phyloP scores from a whole-genome alignment of 345 rosid species.

The Salix dunnii region DNA sequence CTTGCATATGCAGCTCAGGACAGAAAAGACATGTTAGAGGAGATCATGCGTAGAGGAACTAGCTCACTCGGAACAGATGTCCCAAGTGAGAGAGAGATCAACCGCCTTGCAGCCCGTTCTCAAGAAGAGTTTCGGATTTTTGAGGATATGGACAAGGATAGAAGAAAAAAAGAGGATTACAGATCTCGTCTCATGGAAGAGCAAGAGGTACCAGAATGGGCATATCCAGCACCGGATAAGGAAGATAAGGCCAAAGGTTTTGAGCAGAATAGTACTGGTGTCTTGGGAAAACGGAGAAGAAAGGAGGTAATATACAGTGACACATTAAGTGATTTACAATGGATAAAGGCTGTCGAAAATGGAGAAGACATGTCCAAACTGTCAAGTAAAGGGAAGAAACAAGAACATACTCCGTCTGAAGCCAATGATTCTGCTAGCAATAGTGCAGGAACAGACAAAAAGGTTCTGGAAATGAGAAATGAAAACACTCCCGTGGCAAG shows the following conservation, averaged over 20 bases:
- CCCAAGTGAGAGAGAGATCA: slow-evolving; percentile 99
- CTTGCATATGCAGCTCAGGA: slow-evolving; percentile 72
- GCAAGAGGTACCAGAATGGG: slow-evolving; percentile 98
- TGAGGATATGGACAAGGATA: slow-evolving; percentile 93
- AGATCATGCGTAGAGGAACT: slow-evolving; percentile 95
- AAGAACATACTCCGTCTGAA: slow-evolving; percentile 36
- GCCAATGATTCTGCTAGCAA: slow-evolving; percentile 35
- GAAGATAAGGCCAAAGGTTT: slow-evolving; percentile 55
- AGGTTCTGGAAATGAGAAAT: slow-evolving; percentile 22
- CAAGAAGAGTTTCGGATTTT: slow-evolving; percentile 87
- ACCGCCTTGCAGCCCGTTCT: slow-evolving; percentile 86
- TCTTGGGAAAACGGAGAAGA: slow-evolving; percentile 75
- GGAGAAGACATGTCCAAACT: slow-evolving; percentile 65
- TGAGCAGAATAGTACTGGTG: slow-evolving; percentile 40
- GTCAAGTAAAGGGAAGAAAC: slow-evolving; percentile 47
- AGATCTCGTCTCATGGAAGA: slow-evolving; percentile 91
- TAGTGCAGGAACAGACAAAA: slow-evolving; percentile 37
- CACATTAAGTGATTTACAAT: slow-evolving; percentile 74
- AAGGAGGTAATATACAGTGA: slow-evolving; percentile 78
- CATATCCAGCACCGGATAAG: slow-evolving; percentile 51
- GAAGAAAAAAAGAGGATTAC: slow-evolving; percentile 78
- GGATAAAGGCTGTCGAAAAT: slow-evolving; percentile 92
- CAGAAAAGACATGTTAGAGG: slow-evolving; percentile 89
- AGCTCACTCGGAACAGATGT: slow-evolving; percentile 93
- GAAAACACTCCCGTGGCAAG: slow-evolving; percentile 42